A percentile compares a stretch with the other conserved stretches of the same genome.
Evolutionary conservation across 306 rosid genomes (phyloP).

Genomic region (Calophaca sinica): DNA sequence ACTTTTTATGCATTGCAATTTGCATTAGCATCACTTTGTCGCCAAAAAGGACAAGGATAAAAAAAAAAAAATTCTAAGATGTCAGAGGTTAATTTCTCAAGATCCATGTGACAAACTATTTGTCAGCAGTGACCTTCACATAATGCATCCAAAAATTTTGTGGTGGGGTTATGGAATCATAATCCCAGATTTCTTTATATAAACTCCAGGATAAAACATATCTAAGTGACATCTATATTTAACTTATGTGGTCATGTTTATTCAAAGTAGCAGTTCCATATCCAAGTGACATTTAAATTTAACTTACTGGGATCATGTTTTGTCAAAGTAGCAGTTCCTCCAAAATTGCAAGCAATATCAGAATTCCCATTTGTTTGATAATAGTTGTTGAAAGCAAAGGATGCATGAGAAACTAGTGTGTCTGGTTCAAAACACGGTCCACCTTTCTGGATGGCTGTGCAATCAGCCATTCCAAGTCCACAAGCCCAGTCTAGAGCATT

Average conservation of each 20-base stretch:
- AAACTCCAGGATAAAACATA: not conserved
- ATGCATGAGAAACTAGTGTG: constrained; percentile 88
- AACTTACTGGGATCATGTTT: constrained; percentile 70
- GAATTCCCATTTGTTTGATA: constrained; percentile 91
- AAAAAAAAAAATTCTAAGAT: not conserved
- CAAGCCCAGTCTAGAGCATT: constrained; percentile 98
- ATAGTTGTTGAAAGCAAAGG: constrained; percentile 83
- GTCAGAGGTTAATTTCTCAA: not conserved
- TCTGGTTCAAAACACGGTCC: constrained; percentile 77
- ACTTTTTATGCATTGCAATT: not conserved
- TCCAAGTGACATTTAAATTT: not conserved
- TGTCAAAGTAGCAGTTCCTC: constrained; percentile 81
- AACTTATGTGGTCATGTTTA: constrained; percentile 24
- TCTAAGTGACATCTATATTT: not conserved
- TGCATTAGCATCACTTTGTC: constrained; percentile 2
- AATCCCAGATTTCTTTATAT: not conserved
- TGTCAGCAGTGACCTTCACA: constrained; percentile 30
- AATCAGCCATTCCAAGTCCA: constrained; percentile 80
- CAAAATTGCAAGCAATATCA: constrained; percentile 95
- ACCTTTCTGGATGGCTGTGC: constrained; percentile 68
- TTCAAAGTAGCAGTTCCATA: constrained; percentile 74
- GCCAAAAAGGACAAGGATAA: constrained; percentile 30
- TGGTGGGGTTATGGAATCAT: not conserved
- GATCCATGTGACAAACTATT: not conserved
- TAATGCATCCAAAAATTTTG: constrained; percentile 1